Conservation (phyloP, 2,329 filamentous ascomycete genomes). For the Calonectria ilicicola region DNA sequence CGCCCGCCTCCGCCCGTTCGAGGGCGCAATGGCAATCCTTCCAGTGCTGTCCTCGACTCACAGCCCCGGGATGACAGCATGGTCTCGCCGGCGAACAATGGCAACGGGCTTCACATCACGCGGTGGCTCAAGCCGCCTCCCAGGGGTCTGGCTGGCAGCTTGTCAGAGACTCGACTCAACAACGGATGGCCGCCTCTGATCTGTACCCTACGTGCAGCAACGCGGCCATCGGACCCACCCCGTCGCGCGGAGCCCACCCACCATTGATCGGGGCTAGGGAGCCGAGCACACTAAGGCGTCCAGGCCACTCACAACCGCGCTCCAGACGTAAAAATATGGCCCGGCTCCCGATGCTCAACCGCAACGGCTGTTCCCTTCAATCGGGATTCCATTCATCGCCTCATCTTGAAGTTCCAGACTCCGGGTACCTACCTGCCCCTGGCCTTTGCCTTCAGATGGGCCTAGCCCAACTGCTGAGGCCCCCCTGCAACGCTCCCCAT, state of each 20-base stretch:
- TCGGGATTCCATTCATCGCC: neutral
- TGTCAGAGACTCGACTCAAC: slow-evolving; percentile 6
- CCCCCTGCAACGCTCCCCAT: neutral
- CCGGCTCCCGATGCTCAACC: slow-evolving; percentile 4
- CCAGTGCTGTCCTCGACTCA: neutral
- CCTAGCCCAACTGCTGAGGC: neutral
- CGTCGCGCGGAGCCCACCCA: no score
- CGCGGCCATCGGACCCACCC: slow-evolving; percentile 37
- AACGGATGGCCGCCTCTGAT: slow-evolving; percentile 22
- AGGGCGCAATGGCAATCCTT: neutral
- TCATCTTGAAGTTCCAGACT: neutral
- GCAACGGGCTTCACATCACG: neutral
- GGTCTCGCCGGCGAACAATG: neutral
- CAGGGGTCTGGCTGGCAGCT: neutral
- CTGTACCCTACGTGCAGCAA: slow-evolving; percentile 35
- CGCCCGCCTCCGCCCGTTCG: neutral
- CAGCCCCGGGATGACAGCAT: neutral
- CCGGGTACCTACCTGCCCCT: neutral
- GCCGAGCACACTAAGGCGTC: neutral
- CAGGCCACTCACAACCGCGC: neutral
- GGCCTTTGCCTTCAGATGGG: neutral
- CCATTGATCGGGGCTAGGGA: slow-evolving; percentile 14
- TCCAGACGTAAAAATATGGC: neutral
- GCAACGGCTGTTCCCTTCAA: slow-evolving; percentile 2
- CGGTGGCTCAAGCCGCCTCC: neutral